These are phyloP conservation scores for Komagataella phaffii DNA, from an alignment of 805 yeast genomes.

Conservation along the genomic window DNA sequence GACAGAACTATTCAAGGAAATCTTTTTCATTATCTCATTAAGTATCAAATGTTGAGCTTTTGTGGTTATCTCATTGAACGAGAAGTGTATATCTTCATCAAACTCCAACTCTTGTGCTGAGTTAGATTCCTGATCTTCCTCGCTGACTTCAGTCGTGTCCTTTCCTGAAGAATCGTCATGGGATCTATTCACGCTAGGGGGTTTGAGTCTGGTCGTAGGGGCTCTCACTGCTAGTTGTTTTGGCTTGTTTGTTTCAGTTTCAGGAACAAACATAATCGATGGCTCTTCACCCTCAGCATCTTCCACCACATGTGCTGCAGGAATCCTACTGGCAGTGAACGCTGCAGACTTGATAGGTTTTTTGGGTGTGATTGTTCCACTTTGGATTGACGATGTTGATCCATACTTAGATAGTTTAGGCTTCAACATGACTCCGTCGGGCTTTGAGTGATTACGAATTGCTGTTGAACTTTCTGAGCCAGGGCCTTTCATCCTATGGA, in stretches of 20 bases:
- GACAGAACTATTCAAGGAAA: conserved; percentile 55
- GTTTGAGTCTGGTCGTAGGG: neutral
- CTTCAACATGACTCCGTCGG: neutral
- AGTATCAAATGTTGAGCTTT: conserved; percentile 80
- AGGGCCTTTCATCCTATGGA: neutral
- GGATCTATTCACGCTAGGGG: neutral
- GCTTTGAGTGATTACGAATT: neutral
- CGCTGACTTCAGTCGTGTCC: neutral
- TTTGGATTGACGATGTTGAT: neutral
- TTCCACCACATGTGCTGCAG: conserved; percentile 51
- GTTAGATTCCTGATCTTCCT: neutral
- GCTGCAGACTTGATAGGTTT: neutral
- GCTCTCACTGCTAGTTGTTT: neutral
- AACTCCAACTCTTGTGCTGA: neutral
- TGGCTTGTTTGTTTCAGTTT: conserved; percentile 14
- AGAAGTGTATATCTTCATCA: conserved; percentile 13
- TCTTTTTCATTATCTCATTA: conserved; percentile 66
- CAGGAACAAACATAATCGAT: conserved; percentile 45
- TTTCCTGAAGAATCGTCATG: neutral
- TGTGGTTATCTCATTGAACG: conserved; percentile 84
- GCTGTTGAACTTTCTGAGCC: neutral
- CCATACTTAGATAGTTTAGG: neutral
- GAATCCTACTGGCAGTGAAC: conserved; percentile 61
- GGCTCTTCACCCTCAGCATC: conserved; percentile 61
- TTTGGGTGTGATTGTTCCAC: neutral